phyloP scores from a whole-genome alignment of 257 asterid species.

The Ballota nigra region DNA sequence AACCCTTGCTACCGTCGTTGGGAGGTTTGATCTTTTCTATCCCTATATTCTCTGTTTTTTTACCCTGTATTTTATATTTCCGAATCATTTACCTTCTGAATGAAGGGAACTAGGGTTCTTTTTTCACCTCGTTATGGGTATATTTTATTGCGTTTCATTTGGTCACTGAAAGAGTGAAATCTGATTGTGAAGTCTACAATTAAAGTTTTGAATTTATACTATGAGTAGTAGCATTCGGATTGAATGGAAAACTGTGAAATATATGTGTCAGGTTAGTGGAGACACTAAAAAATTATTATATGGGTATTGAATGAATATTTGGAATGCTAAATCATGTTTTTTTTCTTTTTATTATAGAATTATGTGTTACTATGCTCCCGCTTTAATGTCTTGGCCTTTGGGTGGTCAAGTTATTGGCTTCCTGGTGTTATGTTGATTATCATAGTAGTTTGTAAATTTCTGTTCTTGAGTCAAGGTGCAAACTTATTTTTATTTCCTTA shows the following conservation, averaged over 20 bases:
- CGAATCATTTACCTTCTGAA: not conserved
- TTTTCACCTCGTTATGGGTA: not conserved
- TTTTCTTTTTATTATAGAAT: not conserved
- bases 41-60: not conserved
- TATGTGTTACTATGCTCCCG: not conserved
- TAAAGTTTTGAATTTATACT: not conserved
- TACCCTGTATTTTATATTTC: not conserved
- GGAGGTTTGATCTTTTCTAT: conserved; percentile 49
- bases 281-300: not conserved
- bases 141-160: not conserved
- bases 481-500: not conserved
- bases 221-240: not conserved
- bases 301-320: not conserved
- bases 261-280: not conserved
- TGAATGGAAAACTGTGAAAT: not conserved
- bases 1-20: conserved; percentile 69
- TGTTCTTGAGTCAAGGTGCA: not conserved
- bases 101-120: not conserved
- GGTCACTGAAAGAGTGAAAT: not conserved
- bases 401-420: not conserved
- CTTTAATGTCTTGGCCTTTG: not conserved
- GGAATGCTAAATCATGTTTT: not conserved
- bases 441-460: not conserved
- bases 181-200: not conserved
- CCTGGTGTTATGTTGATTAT: not conserved